A percentile compares a stretch with the other conserved stretches of the same genome.
Evolutionary conservation across 768 basidiomycete species (phyloP).

Genomic region (Royoungia palumana): DNA sequence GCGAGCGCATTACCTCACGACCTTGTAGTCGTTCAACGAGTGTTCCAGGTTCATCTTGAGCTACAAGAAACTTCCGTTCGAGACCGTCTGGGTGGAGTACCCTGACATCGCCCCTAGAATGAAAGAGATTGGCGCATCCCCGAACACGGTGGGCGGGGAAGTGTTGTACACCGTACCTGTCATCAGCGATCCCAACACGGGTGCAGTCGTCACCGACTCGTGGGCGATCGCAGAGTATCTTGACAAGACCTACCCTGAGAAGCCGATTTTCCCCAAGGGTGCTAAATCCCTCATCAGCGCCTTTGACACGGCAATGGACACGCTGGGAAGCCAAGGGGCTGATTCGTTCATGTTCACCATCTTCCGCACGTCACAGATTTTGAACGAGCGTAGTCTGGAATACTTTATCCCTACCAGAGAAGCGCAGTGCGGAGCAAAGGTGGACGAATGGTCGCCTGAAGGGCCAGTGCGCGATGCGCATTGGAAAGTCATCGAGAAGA

Average conservation of each 20-base stretch:
- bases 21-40: not conserved
- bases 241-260: conserved; percentile 34
- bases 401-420: conserved; percentile 39
- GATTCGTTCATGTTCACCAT: conserved; percentile 12
- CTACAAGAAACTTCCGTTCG: conserved; percentile 33
- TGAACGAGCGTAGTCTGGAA: conserved; percentile 34
- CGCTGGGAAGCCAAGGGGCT: not conserved
- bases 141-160: conserved; percentile 18
- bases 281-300: conserved; percentile 22
- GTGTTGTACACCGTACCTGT: conserved; percentile 33
- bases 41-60: conserved; percentile 27
- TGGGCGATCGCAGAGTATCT: conserved; percentile 35
- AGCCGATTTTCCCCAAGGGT: conserved; percentile 24
- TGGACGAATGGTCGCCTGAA: conserved; percentile 40
- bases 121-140: conserved; percentile 26
- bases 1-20: not conserved
- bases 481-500: conserved; percentile 21
- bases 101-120: conserved; percentile 28
- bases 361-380: conserved; percentile 22
- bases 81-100: conserved; percentile 35
- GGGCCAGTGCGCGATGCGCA: conserved; percentile 32
- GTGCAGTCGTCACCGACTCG: conserved; percentile 30
- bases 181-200: conserved; percentile 32
- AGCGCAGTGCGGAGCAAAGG: conserved; percentile 26
- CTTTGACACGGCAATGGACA: conserved; percentile 9